Conservation (phyloP, 177 flowering plant species). For the Telopea speciosissima region DNA sequence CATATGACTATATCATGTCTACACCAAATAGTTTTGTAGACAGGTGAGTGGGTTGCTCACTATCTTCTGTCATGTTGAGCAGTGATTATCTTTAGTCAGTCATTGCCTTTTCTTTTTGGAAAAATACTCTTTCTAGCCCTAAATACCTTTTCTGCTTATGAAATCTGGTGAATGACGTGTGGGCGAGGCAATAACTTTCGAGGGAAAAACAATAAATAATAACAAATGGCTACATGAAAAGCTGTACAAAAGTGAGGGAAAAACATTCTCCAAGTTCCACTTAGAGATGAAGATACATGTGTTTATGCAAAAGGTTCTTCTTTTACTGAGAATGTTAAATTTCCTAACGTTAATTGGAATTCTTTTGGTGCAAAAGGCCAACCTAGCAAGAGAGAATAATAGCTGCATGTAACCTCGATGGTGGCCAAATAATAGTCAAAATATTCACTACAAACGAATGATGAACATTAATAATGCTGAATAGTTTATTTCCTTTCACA, state of each 20-base stretch:
- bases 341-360: background rate
- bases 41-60: constrained; percentile 47
- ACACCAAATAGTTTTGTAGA: constrained; percentile 91
- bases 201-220: no score
- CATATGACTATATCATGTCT: constrained; percentile 86
- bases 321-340: background rate
- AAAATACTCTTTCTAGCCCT: no score
- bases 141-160: no score
- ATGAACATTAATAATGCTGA: background rate
- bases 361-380: background rate
- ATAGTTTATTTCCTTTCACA: background rate
- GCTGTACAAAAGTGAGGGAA: background rate
- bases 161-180: no score
- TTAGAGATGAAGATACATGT: background rate
- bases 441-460: background rate
- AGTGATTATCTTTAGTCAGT: no score
- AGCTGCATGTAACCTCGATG: background rate
- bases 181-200: no score
- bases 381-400: background rate
- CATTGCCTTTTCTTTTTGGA: no score
- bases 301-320: background rate
- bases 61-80: background rate
- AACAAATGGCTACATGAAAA: background rate
- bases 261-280: background rate
- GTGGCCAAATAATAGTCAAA: background rate